A percentile compares a stretch with the other conserved stretches of the same genome.
These are phyloP conservation scores for Morella rubra DNA, from an alignment of 306 rosid genomes.

Conservation along the genomic window DNA sequence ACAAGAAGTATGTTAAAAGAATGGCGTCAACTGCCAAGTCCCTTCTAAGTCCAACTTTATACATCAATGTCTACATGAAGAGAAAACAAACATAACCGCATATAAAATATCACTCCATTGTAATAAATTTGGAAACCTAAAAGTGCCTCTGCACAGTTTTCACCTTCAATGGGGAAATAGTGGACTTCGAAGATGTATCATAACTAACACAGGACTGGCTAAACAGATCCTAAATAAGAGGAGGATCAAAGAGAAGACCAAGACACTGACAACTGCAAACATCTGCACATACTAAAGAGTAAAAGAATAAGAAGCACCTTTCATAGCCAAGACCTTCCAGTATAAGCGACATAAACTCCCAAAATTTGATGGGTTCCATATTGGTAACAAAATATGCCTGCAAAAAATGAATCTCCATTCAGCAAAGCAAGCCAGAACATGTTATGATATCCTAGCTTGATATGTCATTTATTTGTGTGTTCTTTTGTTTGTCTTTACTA, in stretches of 20 bases:
- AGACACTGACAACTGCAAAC: constrained; percentile 12
- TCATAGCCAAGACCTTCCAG: constrained; percentile 90
- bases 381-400: constrained; percentile 97
- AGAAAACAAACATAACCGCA: not conserved
- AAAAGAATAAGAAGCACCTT: constrained; percentile 45
- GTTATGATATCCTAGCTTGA: constrained; percentile 13
- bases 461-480: constrained; percentile 9
- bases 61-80: too few species aligned
- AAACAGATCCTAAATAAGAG: not conserved
- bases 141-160: not conserved
- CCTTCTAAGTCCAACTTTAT: too few species aligned
- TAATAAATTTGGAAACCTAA: too few species aligned
- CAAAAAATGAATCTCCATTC: constrained; percentile 31
- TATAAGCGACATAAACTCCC: constrained; percentile 85
- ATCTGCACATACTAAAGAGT: constrained; percentile 10
- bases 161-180: not conserved
- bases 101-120: not conserved
- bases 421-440: constrained; percentile 15
- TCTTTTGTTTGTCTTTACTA: not conserved
- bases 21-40: not conserved
- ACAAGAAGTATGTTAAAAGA: too few species aligned
- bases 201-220: not conserved
- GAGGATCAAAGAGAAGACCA: not conserved
- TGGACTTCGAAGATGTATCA: not conserved
- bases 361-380: constrained; percentile 86